Base-by-base conservation (phyloP, 1,284 basidiomycete species). In the Sphagnurus paluster region DNA sequence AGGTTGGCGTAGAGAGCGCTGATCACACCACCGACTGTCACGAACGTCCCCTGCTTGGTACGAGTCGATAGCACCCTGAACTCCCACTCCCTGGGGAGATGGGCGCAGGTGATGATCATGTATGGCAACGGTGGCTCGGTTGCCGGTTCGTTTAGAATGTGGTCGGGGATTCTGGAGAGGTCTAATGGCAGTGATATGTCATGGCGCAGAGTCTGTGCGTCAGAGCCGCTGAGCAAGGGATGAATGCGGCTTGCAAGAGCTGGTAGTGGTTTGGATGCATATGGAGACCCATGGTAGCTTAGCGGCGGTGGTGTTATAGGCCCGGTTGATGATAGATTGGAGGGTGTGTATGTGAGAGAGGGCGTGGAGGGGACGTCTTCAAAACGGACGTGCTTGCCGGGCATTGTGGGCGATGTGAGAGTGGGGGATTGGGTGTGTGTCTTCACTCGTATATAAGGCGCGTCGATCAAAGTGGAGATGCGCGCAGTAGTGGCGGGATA, bases 21-120 rank as follows among this genome's bases (percentile, higher is more conserved):
- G n/a, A 64, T 46, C 0, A 65, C 58, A 40, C 64, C 63, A 19
- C 39, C 37, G 30, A 65, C 49, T 3, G 63, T 57, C 20, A 65
- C 56, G 42, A 52, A 60, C 20, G 54, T 26, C n/a, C 56, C 55
- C 7, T 28, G 35, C 17, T 46, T 57, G 13, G 37, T 34, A 21
- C 36, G 49, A 5, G 58, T 46, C 21, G 57, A 51, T 2, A 44
- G 46, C 13, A 65, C 56, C 21, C 21, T 38, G 32, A 66, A 57
- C 8, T 49, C 35, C 59, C 60, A 57, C 7, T 10, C 11, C 28
- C 14, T 30, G 28, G 14, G 54, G 6, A 64, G 44, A n/a, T 48
- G 42, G 13, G 32, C 23, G 44, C 50, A 54, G n/a, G 38, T 50
- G 44, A 63, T 59, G 21, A 33, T 54, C 50, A 64, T 56, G n/a